phyloP scores from a whole-genome alignment of 306 rosid species.

The Prosopis cineraria region DNA sequence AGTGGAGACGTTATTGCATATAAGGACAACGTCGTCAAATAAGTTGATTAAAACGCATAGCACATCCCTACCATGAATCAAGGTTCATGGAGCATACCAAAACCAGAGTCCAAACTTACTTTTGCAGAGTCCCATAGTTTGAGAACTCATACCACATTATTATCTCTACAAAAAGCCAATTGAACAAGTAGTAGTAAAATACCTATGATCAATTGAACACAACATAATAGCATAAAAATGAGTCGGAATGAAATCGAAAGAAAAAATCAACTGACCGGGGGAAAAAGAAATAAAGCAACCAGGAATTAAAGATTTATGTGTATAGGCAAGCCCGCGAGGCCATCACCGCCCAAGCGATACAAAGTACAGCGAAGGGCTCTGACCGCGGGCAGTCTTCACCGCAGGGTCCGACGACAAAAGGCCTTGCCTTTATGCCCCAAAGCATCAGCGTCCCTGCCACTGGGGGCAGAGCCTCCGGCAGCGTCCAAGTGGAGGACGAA shows the following conservation, averaged over 20 bases:
- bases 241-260: not conserved
- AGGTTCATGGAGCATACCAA: not conserved
- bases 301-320: not conserved
- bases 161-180: not conserved
- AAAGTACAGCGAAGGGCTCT: conserved; percentile 6
- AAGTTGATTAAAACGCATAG: not conserved
- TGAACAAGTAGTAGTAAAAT: not conserved
- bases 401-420: conserved; percentile 21
- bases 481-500: not conserved
- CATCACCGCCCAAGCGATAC: not conserved
- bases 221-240: not conserved
- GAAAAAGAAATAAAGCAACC: not conserved
- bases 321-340: not conserved
- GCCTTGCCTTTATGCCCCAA: not conserved
- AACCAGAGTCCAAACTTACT: not conserved
- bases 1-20: not conserved
- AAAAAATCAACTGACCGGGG: not conserved
- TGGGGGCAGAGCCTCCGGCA: conserved; percentile 20
- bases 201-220: not conserved
- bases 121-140: not conserved
- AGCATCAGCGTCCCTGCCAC: not conserved
- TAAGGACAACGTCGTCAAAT: not conserved
- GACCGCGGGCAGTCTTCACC: conserved; percentile 33
- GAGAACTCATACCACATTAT: not conserved
- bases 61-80: not conserved